Conservation (phyloP, 306 rosid species). For the Carpinus viminea region DNA sequence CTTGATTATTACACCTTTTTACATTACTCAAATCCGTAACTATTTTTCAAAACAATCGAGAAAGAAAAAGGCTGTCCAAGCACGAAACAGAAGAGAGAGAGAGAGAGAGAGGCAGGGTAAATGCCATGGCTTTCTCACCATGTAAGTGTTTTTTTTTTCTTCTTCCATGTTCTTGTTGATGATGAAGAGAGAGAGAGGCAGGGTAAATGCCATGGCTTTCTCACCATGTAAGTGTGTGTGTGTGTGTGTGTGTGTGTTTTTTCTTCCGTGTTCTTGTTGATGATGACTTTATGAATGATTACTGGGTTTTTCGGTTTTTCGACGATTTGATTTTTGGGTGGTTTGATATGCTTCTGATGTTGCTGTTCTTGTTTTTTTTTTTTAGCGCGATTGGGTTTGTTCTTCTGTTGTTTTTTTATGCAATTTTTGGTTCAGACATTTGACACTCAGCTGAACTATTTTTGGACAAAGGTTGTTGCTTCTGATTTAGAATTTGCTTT, state of each 20-base stretch:
- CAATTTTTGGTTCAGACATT: neutral
- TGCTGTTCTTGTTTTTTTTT: neutral
- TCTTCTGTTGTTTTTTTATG: neutral
- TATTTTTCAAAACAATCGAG: neutral
- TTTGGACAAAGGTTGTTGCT: neutral
- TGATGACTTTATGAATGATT: neutral
- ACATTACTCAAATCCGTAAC: too few species aligned
- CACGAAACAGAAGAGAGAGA: neutral
- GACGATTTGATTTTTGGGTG: neutral
- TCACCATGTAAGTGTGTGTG: conserved; percentile 32
- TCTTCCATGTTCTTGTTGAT: neutral
- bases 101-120: conserved; percentile 16
- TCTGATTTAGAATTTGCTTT: neutral
- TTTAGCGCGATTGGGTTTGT: neutral
- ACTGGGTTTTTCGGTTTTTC: neutral
- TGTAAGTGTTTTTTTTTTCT: conserved; percentile 24
- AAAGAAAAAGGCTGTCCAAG: neutral
- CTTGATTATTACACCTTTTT: neutral
- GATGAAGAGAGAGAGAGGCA: conserved; percentile 10
- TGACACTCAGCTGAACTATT: neutral
- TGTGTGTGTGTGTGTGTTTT: neutral
- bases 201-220: conserved; percentile 31
- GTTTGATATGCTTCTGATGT: conserved; percentile 13
- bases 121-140: conserved; percentile 33
- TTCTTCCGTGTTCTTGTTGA: neutral